These are phyloP conservation scores for Aplosporella prunicola DNA, from an alignment of 2,329 filamentous ascomycete species.

Conservation along the genomic window DNA sequence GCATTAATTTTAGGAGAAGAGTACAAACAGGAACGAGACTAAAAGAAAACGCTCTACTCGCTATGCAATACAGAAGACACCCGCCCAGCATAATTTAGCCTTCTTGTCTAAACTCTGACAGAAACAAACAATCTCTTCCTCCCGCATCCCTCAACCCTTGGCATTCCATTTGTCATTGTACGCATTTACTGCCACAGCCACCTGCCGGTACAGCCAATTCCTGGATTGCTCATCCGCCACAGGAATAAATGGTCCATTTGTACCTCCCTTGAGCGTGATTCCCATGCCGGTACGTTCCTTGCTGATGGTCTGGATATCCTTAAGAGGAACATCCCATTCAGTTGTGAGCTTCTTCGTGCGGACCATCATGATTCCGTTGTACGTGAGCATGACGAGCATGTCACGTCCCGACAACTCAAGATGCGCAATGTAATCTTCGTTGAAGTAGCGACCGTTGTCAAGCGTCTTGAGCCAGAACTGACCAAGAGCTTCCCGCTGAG, in stretches of 20 bases:
- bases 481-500: constrained; percentile 85
- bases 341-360: constrained; percentile 74
- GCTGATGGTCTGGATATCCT: constrained; percentile 91
- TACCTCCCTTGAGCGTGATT: constrained; percentile 77
- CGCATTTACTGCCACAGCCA: constrained; percentile 57
- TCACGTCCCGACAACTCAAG: constrained; percentile 83
- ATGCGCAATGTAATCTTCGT: constrained; percentile 95
- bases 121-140: not conserved
- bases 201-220: constrained; percentile 58
- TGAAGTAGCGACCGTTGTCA: constrained; percentile 95
- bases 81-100: no score
- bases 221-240: constrained; percentile 74
- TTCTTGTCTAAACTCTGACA: no score
- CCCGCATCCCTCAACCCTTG: constrained; percentile 34
- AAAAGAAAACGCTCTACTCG: no score
- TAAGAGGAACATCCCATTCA: constrained; percentile 94
- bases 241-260: constrained; percentile 89
- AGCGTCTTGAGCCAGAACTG: constrained; percentile 99
- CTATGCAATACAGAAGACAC: no score
- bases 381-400: constrained; percentile 61
- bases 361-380: constrained; percentile 74
- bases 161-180: constrained; percentile 60
- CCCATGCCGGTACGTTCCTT: constrained; percentile 95
- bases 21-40: no score
- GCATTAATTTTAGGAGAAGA: no score